phyloP scores from a whole-genome alignment of 768 basidiomycete genomes.

The Mycena capillaripes region DNA sequence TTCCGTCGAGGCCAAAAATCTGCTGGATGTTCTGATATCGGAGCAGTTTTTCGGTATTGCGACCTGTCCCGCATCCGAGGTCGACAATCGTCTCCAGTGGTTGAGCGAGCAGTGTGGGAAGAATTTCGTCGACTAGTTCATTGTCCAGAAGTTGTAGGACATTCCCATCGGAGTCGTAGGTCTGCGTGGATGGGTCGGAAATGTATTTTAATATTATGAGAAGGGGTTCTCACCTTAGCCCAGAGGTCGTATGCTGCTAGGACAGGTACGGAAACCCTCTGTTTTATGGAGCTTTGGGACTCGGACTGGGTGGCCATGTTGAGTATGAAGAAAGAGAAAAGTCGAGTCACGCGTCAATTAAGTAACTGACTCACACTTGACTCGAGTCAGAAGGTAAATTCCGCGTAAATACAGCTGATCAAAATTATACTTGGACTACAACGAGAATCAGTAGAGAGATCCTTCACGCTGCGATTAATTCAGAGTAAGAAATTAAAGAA shows the following conservation, averaged over 20 bases:
- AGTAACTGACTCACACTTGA: neutral
- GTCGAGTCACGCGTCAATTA: neutral
- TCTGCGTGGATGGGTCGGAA: neutral
- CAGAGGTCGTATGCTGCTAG: constrained; percentile 17
- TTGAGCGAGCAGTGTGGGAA: neutral
- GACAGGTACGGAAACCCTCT: constrained; percentile 3
- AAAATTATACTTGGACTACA: too few species aligned
- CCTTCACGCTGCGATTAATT: too few species aligned
- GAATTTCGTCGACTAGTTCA: neutral
- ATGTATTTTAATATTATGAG: neutral
- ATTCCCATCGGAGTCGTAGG: neutral
- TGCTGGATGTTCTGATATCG: neutral
- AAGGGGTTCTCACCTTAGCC: constrained; percentile 13
- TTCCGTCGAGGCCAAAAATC: constrained; percentile 25
- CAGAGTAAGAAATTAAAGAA: too few species aligned
- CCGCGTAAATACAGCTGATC: too few species aligned
- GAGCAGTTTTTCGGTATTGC: constrained; percentile 30
- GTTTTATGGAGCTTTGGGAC: neutral
- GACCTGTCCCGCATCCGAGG: constrained; percentile 29
- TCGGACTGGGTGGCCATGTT: neutral
- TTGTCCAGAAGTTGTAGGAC: neutral
- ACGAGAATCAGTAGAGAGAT: too few species aligned
- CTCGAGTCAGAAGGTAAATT: too few species aligned
- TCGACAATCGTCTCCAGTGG: constrained; percentile 22
- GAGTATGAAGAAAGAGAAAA: neutral